These are phyloP conservation scores for Peronospora belbahrii DNA, from an alignment of 352 stramenopile genomes.

Conservation along the genomic window DNA sequence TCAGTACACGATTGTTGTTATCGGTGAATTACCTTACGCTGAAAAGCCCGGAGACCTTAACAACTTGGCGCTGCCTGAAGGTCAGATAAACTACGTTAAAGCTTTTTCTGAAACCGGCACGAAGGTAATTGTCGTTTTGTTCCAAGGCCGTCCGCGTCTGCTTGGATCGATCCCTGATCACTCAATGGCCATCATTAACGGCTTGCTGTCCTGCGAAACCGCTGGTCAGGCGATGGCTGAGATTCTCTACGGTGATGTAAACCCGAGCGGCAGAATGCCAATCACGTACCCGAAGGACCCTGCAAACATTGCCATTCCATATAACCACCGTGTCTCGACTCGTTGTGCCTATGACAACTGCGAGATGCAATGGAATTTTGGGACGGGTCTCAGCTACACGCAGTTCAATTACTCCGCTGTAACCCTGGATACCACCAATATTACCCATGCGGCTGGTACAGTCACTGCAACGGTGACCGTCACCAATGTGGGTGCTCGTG, in stretches of 20 bases:
- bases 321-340: too few species aligned
- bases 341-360: slow-evolving; percentile 45
- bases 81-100: slow-evolving; percentile 70
- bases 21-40: slow-evolving; percentile 72
- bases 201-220: too few species aligned
- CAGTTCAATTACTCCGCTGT: slow-evolving; percentile 46
- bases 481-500: slow-evolving; percentile 46
- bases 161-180: too few species aligned
- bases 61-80: slow-evolving; percentile 49
- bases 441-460: slow-evolving; percentile 18
- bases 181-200: too few species aligned
- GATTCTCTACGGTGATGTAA: too few species aligned
- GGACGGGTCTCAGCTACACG: slow-evolving; percentile 56
- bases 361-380: slow-evolving; percentile 53
- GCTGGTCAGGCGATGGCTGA: too few species aligned
- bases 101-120: slow-evolving; percentile 54
- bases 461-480: slow-evolving; percentile 43
- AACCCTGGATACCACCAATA: slow-evolving; percentile 28
- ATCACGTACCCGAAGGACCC: slow-evolving; percentile 75
- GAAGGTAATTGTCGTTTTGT: too few species aligned
- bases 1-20: slow-evolving; percentile 63
- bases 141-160: too few species aligned
- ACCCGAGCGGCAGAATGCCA: too few species aligned
- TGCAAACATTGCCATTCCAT: slow-evolving; percentile 53
- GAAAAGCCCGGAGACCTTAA: slow-evolving; percentile 86